Percentiles rank a stretch among this genome's conserved stretches.
Evolutionary conservation across 1,284 basidiomycete genomes (phyloP).

Genomic region (Hypsizygus ulmarius): DNA sequence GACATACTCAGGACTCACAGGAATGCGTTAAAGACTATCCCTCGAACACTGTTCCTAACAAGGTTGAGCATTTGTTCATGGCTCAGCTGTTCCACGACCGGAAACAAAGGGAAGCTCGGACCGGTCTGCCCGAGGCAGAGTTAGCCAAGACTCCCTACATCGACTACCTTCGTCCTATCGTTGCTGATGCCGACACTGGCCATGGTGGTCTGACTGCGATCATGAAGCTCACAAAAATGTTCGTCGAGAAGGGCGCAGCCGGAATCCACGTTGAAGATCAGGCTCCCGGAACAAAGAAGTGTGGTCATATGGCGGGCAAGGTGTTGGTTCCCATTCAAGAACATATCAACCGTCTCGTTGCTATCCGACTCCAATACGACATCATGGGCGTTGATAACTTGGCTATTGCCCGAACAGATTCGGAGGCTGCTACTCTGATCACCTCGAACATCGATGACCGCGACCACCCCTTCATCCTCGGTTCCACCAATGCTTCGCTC

Average conservation of each 20-base stretch:
- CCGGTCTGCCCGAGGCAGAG: conserved; percentile 68
- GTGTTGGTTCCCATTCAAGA: conserved; percentile 77
- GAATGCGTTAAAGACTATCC: conserved; percentile 67
- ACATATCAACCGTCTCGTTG: conserved; percentile 77
- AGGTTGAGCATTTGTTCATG: conserved; percentile 86
- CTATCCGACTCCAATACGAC: conserved; percentile 65
- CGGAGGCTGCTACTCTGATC: conserved; percentile 94
- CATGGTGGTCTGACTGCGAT: conserved; percentile 81
- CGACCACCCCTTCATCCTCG: conserved; percentile 96
- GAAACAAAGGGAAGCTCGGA: conserved; percentile 80
- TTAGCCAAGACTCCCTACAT: conserved; percentile 62
- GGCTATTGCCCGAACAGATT: conserved; percentile 78
- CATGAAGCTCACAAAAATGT: conserved; percentile 79
- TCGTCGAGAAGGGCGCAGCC: conserved; percentile 79
- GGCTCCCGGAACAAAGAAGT: conserved; percentile 82
- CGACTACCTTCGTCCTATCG: conserved; percentile 70
- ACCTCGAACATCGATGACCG: conserved; percentile 96
- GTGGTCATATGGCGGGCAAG: conserved; percentile 84
- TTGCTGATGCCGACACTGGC: conserved; percentile 84
- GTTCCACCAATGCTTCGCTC: conserved; percentile 75
- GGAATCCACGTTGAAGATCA: conserved; percentile 85
- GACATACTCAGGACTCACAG: conserved; percentile 9
- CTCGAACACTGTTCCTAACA: conserved; percentile 92
- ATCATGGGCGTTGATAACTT: conserved; percentile 68
- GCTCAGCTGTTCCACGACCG: conserved; percentile 88